phyloP scores from a whole-genome alignment of 305 asterid genomes.

The Vinca major region DNA sequence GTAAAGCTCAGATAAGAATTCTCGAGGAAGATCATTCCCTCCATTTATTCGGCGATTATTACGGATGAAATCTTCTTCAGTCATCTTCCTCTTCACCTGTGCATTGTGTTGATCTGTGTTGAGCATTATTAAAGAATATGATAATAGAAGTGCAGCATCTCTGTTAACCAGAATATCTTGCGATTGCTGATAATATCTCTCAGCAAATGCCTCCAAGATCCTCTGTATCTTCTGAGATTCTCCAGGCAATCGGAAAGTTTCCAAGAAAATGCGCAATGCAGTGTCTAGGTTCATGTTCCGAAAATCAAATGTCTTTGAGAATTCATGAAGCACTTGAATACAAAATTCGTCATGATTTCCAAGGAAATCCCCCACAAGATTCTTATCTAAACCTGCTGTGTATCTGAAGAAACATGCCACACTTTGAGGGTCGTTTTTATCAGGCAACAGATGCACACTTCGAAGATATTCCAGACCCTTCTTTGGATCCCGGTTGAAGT shows the following conservation, averaged over 20 bases:
- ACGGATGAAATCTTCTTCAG: slow-evolving; percentile 84
- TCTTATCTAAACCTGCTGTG: slow-evolving; percentile 72
- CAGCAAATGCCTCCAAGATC: slow-evolving; percentile 91
- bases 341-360: slow-evolving; percentile 85
- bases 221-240: slow-evolving; percentile 96
- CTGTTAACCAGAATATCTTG: slow-evolving; percentile 64
- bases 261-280: slow-evolving; percentile 82
- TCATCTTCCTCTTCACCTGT: slow-evolving; percentile 97
- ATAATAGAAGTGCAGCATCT: slow-evolving; percentile 81
- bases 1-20: slow-evolving; percentile 68
- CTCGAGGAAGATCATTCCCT: slow-evolving; percentile 91
- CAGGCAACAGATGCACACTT: slow-evolving; percentile 61
- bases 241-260: slow-evolving; percentile 86
- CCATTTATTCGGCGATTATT: slow-evolving; percentile 85
- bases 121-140: slow-evolving; percentile 83
- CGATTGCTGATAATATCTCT: slow-evolving; percentile 75
- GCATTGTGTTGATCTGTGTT: slow-evolving; percentile 90
- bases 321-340: slow-evolving; percentile 77
- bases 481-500: slow-evolving; percentile 77
- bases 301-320: slow-evolving; percentile 73
- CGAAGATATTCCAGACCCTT: slow-evolving; percentile 81
- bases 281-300: slow-evolving; percentile 65
- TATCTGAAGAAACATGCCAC: slow-evolving; percentile 78
- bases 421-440: slow-evolving; percentile 53
- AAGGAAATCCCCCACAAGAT: slow-evolving; percentile 67